phyloP scores from a whole-genome alignment of 1,139 yeast genomes.

The Groenewaldozyma auringiensis region DNA sequence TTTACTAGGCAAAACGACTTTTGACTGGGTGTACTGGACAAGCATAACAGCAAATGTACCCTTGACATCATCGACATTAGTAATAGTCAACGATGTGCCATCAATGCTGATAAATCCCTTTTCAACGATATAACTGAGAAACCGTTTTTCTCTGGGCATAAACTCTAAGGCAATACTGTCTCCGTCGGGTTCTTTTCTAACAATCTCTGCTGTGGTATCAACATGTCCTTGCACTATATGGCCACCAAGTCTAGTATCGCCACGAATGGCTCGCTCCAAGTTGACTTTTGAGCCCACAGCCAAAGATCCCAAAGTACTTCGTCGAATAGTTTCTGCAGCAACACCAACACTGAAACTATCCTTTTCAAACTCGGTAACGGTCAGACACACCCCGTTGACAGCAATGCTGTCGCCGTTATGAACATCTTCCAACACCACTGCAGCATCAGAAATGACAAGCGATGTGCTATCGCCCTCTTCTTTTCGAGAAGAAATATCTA shows the following conservation, averaged over 20 bases:
- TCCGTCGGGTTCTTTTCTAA: slow-evolving; percentile 51
- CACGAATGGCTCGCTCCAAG: slow-evolving; percentile 82
- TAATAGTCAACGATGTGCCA: slow-evolving; percentile 90
- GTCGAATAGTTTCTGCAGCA: slow-evolving; percentile 83
- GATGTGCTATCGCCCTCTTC: slow-evolving; percentile 77
- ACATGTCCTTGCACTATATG: slow-evolving; percentile 98
- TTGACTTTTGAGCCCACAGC: slow-evolving; percentile 56
- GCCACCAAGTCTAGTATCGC: slow-evolving; percentile 85
- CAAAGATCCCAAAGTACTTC: slow-evolving; percentile 66
- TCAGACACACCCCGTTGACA: slow-evolving; percentile 81
- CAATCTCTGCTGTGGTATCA: slow-evolving; percentile 74
- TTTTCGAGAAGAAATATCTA: slow-evolving; percentile 42
- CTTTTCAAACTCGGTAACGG: slow-evolving; percentile 74
- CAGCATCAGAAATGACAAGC: slow-evolving; percentile 56
- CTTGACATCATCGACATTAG: slow-evolving; percentile 52
- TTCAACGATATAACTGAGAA: slow-evolving; percentile 74
- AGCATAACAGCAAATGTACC: slow-evolving; percentile 75
- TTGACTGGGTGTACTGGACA: slow-evolving; percentile 83
- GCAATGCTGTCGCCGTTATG: slow-evolving; percentile 90
- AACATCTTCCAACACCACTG: slow-evolving; percentile 59
- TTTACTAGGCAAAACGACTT: slow-evolving; percentile 67
- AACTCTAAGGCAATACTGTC: slow-evolving; percentile 76
- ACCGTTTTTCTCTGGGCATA: slow-evolving; percentile 53
- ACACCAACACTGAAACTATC: slow-evolving; percentile 74
- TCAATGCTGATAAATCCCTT: slow-evolving; percentile 90